Conservation (phyloP, 2,329 filamentous ascomycete genomes). For the Aspergillus puulaauensis region DNA sequence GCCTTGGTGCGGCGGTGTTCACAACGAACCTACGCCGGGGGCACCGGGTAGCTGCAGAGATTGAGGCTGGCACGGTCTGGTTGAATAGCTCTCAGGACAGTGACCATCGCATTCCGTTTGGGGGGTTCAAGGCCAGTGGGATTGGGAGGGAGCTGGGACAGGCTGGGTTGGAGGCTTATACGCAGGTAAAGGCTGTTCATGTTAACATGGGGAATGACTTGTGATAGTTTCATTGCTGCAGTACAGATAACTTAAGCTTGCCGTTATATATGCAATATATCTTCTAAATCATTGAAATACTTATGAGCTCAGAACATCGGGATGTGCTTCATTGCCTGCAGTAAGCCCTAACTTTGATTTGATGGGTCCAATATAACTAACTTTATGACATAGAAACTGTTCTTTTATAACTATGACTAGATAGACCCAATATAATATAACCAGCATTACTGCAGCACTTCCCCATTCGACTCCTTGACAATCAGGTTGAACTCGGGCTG, state of each 20-base stretch:
- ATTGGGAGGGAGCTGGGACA: constrained; percentile 52
- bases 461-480: constrained; percentile 38
- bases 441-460: constrained; percentile 29
- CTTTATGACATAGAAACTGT: too few relatives aligned
- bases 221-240: too few relatives aligned
- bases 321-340: too few relatives aligned
- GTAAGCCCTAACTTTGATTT: too few relatives aligned
- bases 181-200: constrained; percentile 42
- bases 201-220: constrained; percentile 38
- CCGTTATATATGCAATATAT: too few relatives aligned
- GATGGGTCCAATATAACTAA: too few relatives aligned
- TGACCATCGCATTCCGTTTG: constrained; percentile 42
- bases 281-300: too few relatives aligned
- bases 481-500: constrained; percentile 40
- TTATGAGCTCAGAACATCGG: too few relatives aligned
- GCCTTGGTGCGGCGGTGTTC: constrained; percentile 44
- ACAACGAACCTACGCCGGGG: constrained; percentile 43
- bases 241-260: too few relatives aligned
- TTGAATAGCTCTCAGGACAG: constrained; percentile 46
- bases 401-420: too few relatives aligned
- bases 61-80: constrained; percentile 49
- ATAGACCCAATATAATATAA: too few relatives aligned
- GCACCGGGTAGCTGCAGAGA: constrained; percentile 41
- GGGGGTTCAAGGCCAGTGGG: constrained; percentile 48
- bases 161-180: constrained; percentile 42